Percentiles rank a stretch among this genome's conserved stretches.
phyloP scores from a whole-genome alignment of 768 basidiomycete species.

The Ramaria sp. region DNA sequence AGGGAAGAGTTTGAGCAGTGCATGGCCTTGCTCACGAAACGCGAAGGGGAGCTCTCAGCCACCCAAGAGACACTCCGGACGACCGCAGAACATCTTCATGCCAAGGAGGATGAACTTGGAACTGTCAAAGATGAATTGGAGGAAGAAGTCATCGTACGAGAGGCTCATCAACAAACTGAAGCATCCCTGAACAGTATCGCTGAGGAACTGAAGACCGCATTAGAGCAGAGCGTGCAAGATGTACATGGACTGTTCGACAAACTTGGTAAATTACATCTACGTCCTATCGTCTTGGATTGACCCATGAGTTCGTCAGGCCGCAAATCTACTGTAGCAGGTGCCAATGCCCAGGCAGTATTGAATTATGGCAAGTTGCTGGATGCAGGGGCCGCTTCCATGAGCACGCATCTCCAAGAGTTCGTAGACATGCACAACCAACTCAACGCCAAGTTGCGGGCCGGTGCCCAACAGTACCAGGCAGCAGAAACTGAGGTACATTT shows the following conservation, averaged over 20 bases:
- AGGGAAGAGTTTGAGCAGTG: slow-evolving; percentile 90
- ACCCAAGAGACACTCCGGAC: slow-evolving; percentile 46
- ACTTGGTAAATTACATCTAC: slow-evolving; percentile 45
- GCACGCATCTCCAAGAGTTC: slow-evolving; percentile 51
- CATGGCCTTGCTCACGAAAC: slow-evolving; percentile 61
- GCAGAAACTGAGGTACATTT: slow-evolving; percentile 41
- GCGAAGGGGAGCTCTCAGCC: slow-evolving; percentile 64
- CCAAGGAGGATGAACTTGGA: slow-evolving; percentile 26
- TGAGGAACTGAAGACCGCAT: slow-evolving; percentile 49
- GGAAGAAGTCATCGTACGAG: slow-evolving; percentile 69
- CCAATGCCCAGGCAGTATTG: slow-evolving; percentile 57
- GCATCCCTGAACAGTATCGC: slow-evolving; percentile 62
- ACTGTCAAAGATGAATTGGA: slow-evolving; percentile 51
- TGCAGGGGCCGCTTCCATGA: slow-evolving; percentile 41
- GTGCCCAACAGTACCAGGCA: slow-evolving; percentile 44
- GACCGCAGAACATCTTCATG: slow-evolving; percentile 40
- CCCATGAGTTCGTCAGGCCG: slow-evolving; percentile 41
- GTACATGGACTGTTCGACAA: slow-evolving; percentile 68
- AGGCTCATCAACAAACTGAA: slow-evolving; percentile 73
- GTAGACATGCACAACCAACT: slow-evolving; percentile 43
- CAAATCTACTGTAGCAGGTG: slow-evolving; percentile 48
- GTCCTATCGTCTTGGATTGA: neutral
- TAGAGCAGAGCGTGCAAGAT: slow-evolving; percentile 60
- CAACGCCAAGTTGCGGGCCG: slow-evolving; percentile 40
- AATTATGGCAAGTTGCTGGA: slow-evolving; percentile 52